Evolutionary conservation across 441 rosid genomes (phyloP).

Genomic region (Melastoma candidum): DNA sequence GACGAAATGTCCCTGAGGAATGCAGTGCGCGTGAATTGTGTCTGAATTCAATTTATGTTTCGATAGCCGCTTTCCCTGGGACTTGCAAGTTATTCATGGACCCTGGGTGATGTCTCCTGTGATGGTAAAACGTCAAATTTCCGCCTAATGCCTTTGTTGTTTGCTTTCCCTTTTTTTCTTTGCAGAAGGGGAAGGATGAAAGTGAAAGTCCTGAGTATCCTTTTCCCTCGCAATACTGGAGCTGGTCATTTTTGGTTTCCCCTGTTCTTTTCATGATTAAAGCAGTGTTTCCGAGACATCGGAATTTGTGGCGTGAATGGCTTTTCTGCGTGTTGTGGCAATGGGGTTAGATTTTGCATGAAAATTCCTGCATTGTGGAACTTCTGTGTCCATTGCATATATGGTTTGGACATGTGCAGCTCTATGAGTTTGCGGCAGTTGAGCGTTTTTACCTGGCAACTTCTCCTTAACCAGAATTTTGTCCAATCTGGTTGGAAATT

Average conservation of each 20-base stretch:
- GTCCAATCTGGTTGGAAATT: constrained; percentile 5
- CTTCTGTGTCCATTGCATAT: too few relatives aligned
- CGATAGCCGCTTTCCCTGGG: too few relatives aligned
- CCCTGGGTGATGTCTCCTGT: too few relatives aligned
- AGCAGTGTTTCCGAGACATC: background rate
- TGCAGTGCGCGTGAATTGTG: too few relatives aligned
- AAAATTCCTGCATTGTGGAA: too few relatives aligned
- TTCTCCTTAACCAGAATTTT: constrained; percentile 32
- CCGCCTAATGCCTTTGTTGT: background rate
- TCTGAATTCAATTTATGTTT: too few relatives aligned
- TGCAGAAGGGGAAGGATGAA: constrained; percentile 43
- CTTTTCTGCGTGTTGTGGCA: background rate
- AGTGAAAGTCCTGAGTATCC: constrained; percentile 89
- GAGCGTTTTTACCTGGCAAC: constrained; percentile 4
- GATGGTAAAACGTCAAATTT: too few relatives aligned
- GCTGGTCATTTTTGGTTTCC: background rate
- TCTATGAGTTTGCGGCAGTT: background rate
- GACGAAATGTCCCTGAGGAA: too few relatives aligned
- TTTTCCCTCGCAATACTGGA: constrained; percentile 12
- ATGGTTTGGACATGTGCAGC: too few relatives aligned
- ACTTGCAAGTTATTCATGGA: too few relatives aligned
- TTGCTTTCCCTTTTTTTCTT: constrained; percentile 1
- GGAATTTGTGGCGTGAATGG: too few relatives aligned
- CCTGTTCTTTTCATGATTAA: background rate
- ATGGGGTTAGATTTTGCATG: too few relatives aligned